phyloP scores from a whole-genome alignment of 2,329 filamentous ascomycete species.

The Fulvia fulva region DNA sequence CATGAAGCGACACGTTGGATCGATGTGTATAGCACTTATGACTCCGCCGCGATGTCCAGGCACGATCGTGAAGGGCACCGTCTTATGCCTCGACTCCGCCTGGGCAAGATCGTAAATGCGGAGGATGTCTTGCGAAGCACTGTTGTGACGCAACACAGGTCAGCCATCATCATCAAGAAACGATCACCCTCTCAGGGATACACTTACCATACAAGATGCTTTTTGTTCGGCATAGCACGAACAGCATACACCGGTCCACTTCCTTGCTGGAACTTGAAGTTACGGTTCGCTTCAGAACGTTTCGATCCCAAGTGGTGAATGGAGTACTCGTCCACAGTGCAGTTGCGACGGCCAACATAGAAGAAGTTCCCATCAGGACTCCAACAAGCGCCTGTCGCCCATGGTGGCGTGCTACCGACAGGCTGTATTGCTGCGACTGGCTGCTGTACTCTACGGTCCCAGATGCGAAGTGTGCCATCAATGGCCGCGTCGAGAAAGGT shows the following conservation, averaged over 20 bases:
- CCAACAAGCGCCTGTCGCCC: constrained; percentile 98
- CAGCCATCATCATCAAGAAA: background rate
- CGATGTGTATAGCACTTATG: constrained; percentile 79
- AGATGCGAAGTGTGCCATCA: constrained; percentile 84
- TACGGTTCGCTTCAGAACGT: constrained; percentile 68
- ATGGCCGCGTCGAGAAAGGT: constrained; percentile 87
- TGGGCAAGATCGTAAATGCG: constrained; percentile 81
- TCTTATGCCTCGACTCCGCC: constrained; percentile 63
- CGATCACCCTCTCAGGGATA: background rate
- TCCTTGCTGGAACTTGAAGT: constrained; percentile 82
- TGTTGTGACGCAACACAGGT: constrained; percentile 35
- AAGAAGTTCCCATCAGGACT: constrained; percentile 92
- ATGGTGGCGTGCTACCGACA: constrained; percentile 74
- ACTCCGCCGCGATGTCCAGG: constrained; percentile 86
- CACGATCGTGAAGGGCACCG: constrained; percentile 92
- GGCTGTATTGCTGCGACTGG: constrained; percentile 77
- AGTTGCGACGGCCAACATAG: constrained; percentile 85
- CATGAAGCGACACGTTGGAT: constrained; percentile 86
- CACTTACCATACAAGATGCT: constrained; percentile 78
- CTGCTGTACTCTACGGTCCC: constrained; percentile 75
- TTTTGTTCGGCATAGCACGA: constrained; percentile 84
- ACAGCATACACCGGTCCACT: constrained; percentile 87
- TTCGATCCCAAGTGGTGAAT: constrained; percentile 63
- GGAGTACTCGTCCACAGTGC: constrained; percentile 90
- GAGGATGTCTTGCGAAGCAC: constrained; percentile 88